Evolutionary conservation across 371 early-diverging fungal species (phyloP), one percentile per base, ranked within the genome.

Genomic region (Mortierella sp.): DNA sequence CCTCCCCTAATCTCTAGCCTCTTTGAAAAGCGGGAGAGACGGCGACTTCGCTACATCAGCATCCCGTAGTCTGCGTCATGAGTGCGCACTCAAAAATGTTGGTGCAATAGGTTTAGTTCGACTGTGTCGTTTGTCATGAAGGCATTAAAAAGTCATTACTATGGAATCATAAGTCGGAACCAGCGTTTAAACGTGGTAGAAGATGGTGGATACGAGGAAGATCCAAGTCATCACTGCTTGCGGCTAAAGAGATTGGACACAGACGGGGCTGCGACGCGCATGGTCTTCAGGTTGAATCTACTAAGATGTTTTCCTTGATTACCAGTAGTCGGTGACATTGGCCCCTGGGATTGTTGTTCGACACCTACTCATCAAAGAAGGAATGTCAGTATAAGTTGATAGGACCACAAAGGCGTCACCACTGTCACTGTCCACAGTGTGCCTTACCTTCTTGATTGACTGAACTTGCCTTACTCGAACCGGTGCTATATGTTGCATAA

Each of bases 221-320:
- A 26, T 34, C 12, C 14, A 3, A 28, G 51, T 10, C 5, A 28
- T 30, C 16, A 28, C 38, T 49, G 30, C 54, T 74, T 74, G 48
- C 76, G 69, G 12, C 61, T 39, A 54, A 74, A 74, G 24, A 76
- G 50, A n/a, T 57, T 65, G 43, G 43, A 41, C 67, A 72, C 67
- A 34, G 67, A 67, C 4, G 72, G 72, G 1, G 67, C 72, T 18
- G 67, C 72, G 2, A 58, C 58, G 1, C 72, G 72, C 72, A 72
- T 72, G 26, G 57, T 64, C 59, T 69, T 74, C 50, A 76, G 65
- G 39, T 60, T 74, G 43, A 76, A 76, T 13, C 76, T 65, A 53
- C 59, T 54, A 41, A 43, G 54, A 21, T 45, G 42, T 26, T 72
- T 72, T 27, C 41, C 19, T 46, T 54, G 55, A 48, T 5, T 43